phyloP scores from a whole-genome alignment of 1,139 yeast species.

The Hanseniaspora gamundiae region DNA sequence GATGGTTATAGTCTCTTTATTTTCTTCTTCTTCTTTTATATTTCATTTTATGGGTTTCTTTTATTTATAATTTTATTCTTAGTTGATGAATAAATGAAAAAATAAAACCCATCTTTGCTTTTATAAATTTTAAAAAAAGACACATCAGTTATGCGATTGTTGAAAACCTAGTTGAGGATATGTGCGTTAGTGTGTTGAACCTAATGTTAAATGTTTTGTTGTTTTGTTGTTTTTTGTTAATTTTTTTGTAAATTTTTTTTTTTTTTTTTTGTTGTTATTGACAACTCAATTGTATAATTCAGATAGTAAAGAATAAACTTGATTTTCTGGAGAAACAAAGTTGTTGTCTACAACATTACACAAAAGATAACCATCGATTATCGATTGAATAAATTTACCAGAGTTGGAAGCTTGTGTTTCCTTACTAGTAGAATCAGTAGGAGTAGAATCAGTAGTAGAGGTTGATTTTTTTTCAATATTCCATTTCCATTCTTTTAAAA shows the following conservation, averaged over 20 bases:
- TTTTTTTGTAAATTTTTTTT: too few relatives aligned
- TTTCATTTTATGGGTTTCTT: too few relatives aligned
- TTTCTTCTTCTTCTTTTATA: too few relatives aligned
- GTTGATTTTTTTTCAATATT: conserved; percentile 32
- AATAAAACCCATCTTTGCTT: neutral
- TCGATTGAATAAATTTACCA: conserved; percentile 33
- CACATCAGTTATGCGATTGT: conserved; percentile 1
- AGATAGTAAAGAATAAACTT: conserved; percentile 28
- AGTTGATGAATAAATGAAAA: too few relatives aligned
- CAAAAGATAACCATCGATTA: conserved; percentile 54
- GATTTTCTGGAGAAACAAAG: conserved; percentile 31
- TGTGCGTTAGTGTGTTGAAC: conserved; percentile 1
- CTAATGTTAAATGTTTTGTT: too few relatives aligned
- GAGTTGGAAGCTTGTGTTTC: conserved; percentile 22
- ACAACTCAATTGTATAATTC: conserved; percentile 4
- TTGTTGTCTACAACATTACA: conserved; percentile 90
- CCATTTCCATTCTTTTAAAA: conserved; percentile 70
- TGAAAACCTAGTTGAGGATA: conserved; percentile 1
- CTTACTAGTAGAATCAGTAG: too few relatives aligned
- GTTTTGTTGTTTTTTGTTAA: too few relatives aligned
- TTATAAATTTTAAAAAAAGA: neutral
- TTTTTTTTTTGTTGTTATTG: neutral
- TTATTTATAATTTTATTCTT: too few relatives aligned
- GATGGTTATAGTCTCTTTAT: too few relatives aligned
- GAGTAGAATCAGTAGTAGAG: too few relatives aligned